Percentiles rank a stretch among this genome's conserved stretches.
phyloP scores from a whole-genome alignment of 2,329 filamentous ascomycete genomes.

The Pezicula radicicola region DNA sequence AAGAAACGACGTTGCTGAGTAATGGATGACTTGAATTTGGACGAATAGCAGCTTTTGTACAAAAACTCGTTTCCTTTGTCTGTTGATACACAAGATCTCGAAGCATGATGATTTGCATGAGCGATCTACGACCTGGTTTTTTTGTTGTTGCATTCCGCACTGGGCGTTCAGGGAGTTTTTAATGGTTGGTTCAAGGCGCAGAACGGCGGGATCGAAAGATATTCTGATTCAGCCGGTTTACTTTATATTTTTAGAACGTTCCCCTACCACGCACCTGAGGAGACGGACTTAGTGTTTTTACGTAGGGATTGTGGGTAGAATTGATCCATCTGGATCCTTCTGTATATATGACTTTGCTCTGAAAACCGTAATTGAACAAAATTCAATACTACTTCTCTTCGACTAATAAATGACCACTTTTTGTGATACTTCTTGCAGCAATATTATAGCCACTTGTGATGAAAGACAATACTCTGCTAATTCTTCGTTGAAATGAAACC shows the following conservation, averaged over 20 bases:
- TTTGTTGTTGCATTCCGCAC: conserved; percentile 19
- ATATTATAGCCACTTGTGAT: no score
- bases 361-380: conserved; percentile 16
- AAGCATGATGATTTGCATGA: conserved; percentile 47
- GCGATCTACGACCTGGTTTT: conserved; percentile 39
- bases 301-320: neutral
- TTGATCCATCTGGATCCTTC: conserved; percentile 17
- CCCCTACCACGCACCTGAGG: neutral
- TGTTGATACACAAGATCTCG: conserved; percentile 31
- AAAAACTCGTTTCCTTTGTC: conserved; percentile 31
- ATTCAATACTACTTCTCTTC: neutral
- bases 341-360: conserved; percentile 19
- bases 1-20: conserved; percentile 16
- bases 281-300: no score
- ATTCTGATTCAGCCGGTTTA: neutral
- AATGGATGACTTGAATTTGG: conserved; percentile 7
- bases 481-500: no score
- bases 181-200: conserved; percentile 1
- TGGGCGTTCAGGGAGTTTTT: conserved; percentile 25
- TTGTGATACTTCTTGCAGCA: no score
- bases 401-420: no score
- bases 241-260: neutral
- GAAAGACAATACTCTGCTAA: no score
- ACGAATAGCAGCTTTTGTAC: conserved; percentile 19
- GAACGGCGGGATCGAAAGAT: neutral